Conservation (phyloP, 768 basidiomycete species). For the Porpolomopsis calyptriformis region DNA sequence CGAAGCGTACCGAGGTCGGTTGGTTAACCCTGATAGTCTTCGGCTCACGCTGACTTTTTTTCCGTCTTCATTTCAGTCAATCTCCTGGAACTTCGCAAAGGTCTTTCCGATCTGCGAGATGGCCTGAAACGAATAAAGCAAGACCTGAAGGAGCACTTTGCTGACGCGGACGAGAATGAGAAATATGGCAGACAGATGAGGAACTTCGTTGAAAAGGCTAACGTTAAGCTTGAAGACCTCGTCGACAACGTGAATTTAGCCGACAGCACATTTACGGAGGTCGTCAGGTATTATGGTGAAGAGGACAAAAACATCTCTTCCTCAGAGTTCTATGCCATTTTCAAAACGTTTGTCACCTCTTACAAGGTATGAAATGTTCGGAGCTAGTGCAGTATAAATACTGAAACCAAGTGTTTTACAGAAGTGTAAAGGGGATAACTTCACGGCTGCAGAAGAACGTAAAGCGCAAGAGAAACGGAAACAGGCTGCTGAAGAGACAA, state of each 20-base stretch:
- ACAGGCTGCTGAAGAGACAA: conserved; percentile 54
- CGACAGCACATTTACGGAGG: conserved; percentile 73
- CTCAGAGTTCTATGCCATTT: conserved; percentile 90
- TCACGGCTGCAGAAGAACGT: conserved; percentile 61
- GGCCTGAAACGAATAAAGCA: conserved; percentile 72
- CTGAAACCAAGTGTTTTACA: conserved; percentile 21
- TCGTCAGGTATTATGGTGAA: conserved; percentile 87
- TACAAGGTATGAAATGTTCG: conserved; percentile 50
- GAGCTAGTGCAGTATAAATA: background rate
- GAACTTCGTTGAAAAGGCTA: conserved; percentile 72
- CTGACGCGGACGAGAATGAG: conserved; percentile 60
- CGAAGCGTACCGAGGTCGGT: conserved; percentile 81
- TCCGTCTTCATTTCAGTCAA: conserved; percentile 59
- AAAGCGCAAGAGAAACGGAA: conserved; percentile 57
- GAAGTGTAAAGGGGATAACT: conserved; percentile 86
- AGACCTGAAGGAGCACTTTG: conserved; percentile 72
- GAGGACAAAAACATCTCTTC: conserved; percentile 81
- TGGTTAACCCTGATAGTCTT: background rate
- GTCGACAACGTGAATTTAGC: conserved; percentile 82
- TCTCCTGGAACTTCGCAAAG: conserved; percentile 74
- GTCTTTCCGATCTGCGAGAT: conserved; percentile 57
- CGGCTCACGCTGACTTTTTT: conserved; percentile 8
- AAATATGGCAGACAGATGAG: conserved; percentile 88
- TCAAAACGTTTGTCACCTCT: conserved; percentile 93
- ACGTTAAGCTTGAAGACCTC: conserved; percentile 67